Base-by-base conservation (phyloP, 2,329 filamentous ascomycete species). In the Nectriaceae sp. region DNA sequence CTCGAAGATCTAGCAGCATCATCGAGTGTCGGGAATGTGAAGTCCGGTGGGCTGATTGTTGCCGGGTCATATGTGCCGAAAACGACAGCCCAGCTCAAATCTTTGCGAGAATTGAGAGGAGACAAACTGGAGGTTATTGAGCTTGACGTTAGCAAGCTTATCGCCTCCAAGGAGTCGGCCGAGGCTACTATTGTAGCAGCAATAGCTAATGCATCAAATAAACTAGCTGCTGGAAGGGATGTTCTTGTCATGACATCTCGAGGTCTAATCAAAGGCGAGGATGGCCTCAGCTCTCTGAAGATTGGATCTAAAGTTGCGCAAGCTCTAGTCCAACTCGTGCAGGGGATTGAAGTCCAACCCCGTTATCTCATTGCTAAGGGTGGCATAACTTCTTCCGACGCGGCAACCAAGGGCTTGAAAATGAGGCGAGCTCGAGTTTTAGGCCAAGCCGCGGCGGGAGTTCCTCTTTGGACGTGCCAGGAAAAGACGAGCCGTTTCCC, bases 341-440 rank as follows among this genome's bases (percentile, higher is more conserved):
- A 67, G 15, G 55, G 61, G 3, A 49, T 83, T 26, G 62, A 73
- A 11, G 68, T 73, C 3, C 67, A 73, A 16, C 80, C 80, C 8
- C 65, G 78, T 47, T 84, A 82, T 59, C 63, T 83, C 3, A 79
- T 84, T 59, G 79, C 79, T 3, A 84, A 79, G 65, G 80, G 81
- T 1, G 80, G 81, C 19, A 83, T 84, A 47, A 83, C 80, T 0
- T 79, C 76, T 2, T 82, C 78, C 0, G 80, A 84, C 53, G 75
- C 75, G 42, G 80, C 80, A 0, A 82, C 77, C 0, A 82, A 82
- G 44, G 77, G 75, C 0, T 57, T 84, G 18, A 67, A 65, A 24
- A 76, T 83, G 65, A 76, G 75, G 50, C 69, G 73, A 1, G 80
- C 80, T 5, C 70, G 66, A 33, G 72, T 83, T 36, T 61, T 81